Base-by-base conservation (phyloP, 2,329 filamentous ascomycete genomes). In the Penicillium vulpinum region DNA sequence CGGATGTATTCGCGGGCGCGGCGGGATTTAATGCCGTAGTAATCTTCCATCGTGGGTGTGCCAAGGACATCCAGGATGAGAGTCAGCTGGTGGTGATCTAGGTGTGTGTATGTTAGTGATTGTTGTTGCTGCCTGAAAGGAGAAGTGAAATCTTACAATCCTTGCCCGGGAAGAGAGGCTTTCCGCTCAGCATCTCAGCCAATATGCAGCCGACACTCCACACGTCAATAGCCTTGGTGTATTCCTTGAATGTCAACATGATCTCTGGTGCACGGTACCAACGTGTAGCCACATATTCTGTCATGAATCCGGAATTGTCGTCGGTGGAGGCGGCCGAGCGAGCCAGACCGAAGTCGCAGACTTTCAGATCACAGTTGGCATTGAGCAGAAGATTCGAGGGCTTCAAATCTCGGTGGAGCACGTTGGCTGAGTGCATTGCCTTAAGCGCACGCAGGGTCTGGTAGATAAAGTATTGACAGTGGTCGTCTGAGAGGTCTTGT, bases 221-320 rank as follows among this genome's bases (percentile, higher is more conserved):
- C 11, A 99, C 92, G 72, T 99, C 94, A 72, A 99, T 99, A 41
- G 94, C 94, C 79, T 97, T 99, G 69, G 94, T 99, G 80, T 99
- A 99, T 79, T 99, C 94, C 81, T 99, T 97, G 83, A 97, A 99
- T 13, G 94, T 99, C 80, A 99, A 88, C 94, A 99, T 99, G 76
- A 99, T 99, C 76, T 99, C 94, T 4, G 94, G 94, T 6, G 94
- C 94, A 77, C 94, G 92, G 79, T 99, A 99, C 94, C 94, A 99
- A 70, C 94, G 88, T 45, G 94, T 99, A 50, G 94, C 94, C 56
- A 99, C 94, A 75, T 99, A 99, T 95, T 99, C 94, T 16, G 94
- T 99, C 94, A 99, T 99, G 85, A 99, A 99, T 22, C 94, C 94
- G n/a, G 93, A 97, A 79, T 99, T 99, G 77, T 99, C 94, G 73